phyloP scores from a whole-genome alignment of 306 rosid species.

The Sesbania bispinosa region DNA sequence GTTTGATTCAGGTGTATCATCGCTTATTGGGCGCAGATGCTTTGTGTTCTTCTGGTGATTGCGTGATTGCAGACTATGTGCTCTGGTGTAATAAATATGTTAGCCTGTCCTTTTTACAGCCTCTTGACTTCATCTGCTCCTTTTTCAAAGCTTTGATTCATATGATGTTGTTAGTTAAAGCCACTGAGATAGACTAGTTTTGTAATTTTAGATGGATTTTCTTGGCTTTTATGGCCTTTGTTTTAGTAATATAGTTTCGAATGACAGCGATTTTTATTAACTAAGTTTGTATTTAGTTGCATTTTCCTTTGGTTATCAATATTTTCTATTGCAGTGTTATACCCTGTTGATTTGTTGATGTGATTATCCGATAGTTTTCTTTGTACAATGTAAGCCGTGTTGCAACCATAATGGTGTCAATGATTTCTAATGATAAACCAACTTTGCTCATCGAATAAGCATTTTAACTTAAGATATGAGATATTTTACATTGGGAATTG shows the following conservation, averaged over 20 bases:
- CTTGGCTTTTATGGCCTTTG: conserved; percentile 9
- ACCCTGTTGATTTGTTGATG: conserved; percentile 2
- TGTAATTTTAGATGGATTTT: conserved; percentile 28
- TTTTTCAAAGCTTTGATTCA: conserved; percentile 26
- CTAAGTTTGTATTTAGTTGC: conserved; percentile 20
- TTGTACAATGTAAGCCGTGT: neutral
- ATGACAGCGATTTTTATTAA: neutral
- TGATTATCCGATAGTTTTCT: neutral
- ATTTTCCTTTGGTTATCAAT: conserved; percentile 11
- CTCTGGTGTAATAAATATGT: conserved; percentile 87
- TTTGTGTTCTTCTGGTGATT: conserved; percentile 96
- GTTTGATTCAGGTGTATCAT: conserved; percentile 90
- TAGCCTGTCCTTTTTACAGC: conserved; percentile 67
- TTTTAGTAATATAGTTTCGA: conserved; percentile 15
- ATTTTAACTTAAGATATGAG: neutral
- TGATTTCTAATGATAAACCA: neutral
- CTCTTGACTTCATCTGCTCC: conserved; percentile 51
- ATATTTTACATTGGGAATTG: neutral
- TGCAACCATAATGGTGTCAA: neutral
- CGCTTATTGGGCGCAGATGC: conserved; percentile 95
- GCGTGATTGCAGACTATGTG: conserved; percentile 86
- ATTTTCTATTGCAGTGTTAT: conserved; percentile 7
- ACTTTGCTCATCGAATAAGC: neutral
- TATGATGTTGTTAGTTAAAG: conserved; percentile 31
- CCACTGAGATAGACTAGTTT: conserved; percentile 28